Evolutionary conservation across 2,329 filamentous ascomycete species (phyloP), one percentile per base, ranked within the genome.

Genomic region (Talaromyces atroroseus): DNA sequence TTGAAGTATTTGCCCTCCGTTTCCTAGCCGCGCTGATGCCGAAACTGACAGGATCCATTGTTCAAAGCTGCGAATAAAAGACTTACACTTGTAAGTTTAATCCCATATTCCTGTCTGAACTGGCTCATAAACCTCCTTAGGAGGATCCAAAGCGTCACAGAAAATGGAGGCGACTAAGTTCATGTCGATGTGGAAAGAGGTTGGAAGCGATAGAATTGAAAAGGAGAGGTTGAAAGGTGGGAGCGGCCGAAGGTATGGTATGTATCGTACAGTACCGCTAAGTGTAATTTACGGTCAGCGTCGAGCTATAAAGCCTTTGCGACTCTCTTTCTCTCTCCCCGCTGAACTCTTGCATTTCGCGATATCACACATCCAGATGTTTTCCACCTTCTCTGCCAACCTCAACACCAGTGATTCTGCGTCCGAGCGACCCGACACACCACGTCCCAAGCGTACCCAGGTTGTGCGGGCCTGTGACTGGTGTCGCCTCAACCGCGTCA

Each of bases 51-150:
- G 23, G 42, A n/a, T 45, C 18, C 12, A 24, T 16, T 20, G 23
- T 45, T 18, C 42, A 45, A 21, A 45, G 23, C 18, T 21, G 12
- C 18, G 20, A 45, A 23, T 45, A 3, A 18, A 45, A 16, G 23
- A 45, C 5, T 45, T 45, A 18, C 42, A 4, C 5, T 2, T 21
- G 42, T 2, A 6, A 21, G 42, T 4, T 12, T 45, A 18, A 8
- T 16, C 14, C 8, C 23, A 45, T 24, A 45, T 14, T 48, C 50
- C 42, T 29, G 49, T 29, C 44, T 32, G 54, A 36, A 34, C 20
- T 32, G 60, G 60, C 57, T 61, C 59, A 34, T 61, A 61, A 11
- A 59, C 16, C 32, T 60, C 57, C 54, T 61, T 60, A 29, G 57
- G 49, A 40, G 59, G 38, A 14, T 26, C 46, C 36, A 32, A 45